A percentile compares a stretch with the other conserved stretches of the same genome.
These are phyloP conservation scores for Phalaenopsis equestris DNA, from an alignment of 106 monocot genomes.

Conservation along the genomic window DNA sequence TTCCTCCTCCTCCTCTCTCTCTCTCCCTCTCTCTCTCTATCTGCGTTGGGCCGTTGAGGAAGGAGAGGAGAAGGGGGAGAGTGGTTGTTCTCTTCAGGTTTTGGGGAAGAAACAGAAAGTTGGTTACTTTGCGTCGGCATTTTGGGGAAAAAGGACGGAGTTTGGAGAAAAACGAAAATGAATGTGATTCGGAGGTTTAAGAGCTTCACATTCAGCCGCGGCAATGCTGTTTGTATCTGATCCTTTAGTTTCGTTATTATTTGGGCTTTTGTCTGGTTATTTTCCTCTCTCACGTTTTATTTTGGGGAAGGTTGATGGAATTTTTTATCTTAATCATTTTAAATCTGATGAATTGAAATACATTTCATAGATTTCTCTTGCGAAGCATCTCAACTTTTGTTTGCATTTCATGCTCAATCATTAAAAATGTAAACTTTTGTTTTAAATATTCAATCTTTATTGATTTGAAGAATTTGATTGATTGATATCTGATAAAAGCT, in stretches of 20 bases:
- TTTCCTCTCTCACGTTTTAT: not conserved
- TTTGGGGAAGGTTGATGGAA: not conserved
- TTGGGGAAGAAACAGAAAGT: constrained; percentile 1
- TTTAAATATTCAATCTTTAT: not conserved
- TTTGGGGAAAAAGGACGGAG: not conserved
- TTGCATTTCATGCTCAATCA: not conserved
- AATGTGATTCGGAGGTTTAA: constrained; percentile 28
- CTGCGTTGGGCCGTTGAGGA: not conserved
- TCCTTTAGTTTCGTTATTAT: not conserved
- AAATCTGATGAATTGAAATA: not conserved
- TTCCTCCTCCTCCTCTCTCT: constrained; percentile 1
- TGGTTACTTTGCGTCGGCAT: not conserved
- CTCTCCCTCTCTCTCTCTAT: not conserved
- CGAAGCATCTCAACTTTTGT: not conserved
- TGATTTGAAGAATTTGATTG: not conserved
- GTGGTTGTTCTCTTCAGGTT: not conserved
- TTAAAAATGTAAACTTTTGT: not conserved
- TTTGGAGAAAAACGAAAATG: constrained; percentile 11
- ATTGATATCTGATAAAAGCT: not conserved
- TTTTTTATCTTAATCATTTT: not conserved
- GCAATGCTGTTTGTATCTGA: not conserved
- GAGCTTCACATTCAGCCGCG: constrained; percentile 30
- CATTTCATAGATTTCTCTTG: not conserved
- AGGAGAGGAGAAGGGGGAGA: not conserved
- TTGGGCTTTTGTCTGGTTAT: not conserved